Base-by-base conservation (phyloP, 2,329 filamentous ascomycete genomes). In the Nigrospora sphaerica region DNA sequence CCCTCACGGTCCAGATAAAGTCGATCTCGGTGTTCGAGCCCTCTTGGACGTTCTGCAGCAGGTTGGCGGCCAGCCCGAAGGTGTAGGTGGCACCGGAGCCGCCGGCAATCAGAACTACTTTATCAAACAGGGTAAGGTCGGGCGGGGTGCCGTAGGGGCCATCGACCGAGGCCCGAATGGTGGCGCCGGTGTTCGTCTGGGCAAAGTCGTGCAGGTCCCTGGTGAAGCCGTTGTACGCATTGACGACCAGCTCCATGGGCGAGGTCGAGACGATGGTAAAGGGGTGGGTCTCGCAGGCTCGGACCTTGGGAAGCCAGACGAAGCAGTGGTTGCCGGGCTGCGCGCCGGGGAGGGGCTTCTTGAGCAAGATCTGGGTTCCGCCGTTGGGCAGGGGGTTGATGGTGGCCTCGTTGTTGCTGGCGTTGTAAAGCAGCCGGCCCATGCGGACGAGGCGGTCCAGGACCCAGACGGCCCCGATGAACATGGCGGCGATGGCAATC, bases 71-170 rank as follows among this genome's bases (percentile, higher is more conserved):
- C 33, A 76, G 60, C 6, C 73, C 73, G 48, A 76, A 74, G 0
- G 72, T 74, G 57, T 83, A 84, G 31, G 74, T 81, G 2, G 76
- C 80, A 2, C 81, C 80, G 43, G 77, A 78, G 5, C 80, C 81
- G 12, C 80, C 80, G 4, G 78, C 77, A 34, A 83, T 67, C 36
- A 83, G 62, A n/a, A 83, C 64, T 7, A 81, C 66, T 51, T 74
- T 76, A 56, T 82, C 75, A 49, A 70, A 77, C 13, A 68, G 61
- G 45, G 69, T 65, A 0, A 76, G 71, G 47, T 78, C 67, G 0
- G 78, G 77, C 19, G 76, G 64, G 1, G 70, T 71, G 23, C 80
- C 80, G 47, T 83, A 83, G 0, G 80, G 72, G 0, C 80, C 79
- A 47, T 83, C 78, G 2, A 79, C 67, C 0, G 77, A 80, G 0